Evolutionary conservation across 2,329 filamentous ascomycete genomes (phyloP).

Genomic region (Colletotrichum truncatum): DNA sequence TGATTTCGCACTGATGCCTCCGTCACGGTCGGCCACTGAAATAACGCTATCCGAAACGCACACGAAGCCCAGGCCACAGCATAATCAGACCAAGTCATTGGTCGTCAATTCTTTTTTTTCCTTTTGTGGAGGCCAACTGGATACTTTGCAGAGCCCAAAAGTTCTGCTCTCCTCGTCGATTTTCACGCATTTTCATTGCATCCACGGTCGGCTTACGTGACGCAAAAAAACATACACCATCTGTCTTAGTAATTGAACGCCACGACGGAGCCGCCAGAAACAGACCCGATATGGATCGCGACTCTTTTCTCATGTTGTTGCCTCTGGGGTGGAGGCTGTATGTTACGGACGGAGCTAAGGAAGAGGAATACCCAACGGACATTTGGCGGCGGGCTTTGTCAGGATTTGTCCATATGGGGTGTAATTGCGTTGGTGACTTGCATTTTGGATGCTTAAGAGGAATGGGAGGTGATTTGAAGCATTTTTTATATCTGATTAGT

Average conservation of each 20-base stretch:
- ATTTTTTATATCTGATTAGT: constrained; percentile 11
- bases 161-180: not conserved
- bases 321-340: constrained; percentile 19
- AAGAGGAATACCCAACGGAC: constrained; percentile 26
- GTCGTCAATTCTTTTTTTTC: not conserved
- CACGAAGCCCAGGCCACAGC: constrained; percentile 22
- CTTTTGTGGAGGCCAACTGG: not conserved
- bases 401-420: constrained; percentile 13
- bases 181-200: constrained; percentile 2
- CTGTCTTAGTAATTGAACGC: constrained; percentile 11
- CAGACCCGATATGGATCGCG: not conserved
- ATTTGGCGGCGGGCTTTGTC: constrained; percentile 18
- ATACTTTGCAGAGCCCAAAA: constrained; percentile 6
- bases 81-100: constrained; percentile 3
- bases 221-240: not conserved
- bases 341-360: constrained; percentile 19
- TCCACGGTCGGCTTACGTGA: constrained; percentile 17
- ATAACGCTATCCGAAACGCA: constrained; percentile 22
- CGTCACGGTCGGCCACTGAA: not conserved
- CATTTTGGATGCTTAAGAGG: constrained; percentile 16
- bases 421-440: constrained; percentile 12
- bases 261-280: not conserved
- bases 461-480: constrained; percentile 20
- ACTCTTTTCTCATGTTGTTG: not conserved
- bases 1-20: constrained; percentile 13